Evolutionary conservation across 371 early-diverging fungal genomes (phyloP).

Genomic region (Gilbertella persicaria): DNA sequence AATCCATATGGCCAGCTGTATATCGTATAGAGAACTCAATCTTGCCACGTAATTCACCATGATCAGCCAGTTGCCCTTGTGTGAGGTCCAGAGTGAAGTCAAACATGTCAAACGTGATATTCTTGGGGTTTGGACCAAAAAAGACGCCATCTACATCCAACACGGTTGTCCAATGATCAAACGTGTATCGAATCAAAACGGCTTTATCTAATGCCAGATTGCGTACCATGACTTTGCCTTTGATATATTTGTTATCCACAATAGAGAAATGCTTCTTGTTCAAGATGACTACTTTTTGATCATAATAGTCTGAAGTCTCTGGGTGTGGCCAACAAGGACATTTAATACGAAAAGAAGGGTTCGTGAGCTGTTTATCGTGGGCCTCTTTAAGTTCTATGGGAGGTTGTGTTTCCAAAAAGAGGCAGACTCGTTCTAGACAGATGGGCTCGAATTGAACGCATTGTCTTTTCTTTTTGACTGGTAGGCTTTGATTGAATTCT

Average conservation of each 20-base stretch:
- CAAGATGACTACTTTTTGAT: conserved; percentile 16
- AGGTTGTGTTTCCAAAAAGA: conserved; percentile 49
- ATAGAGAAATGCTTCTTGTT: conserved; percentile 24
- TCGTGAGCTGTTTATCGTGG: conserved; percentile 10
- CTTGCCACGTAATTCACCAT: conserved; percentile 25
- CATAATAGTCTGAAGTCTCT: conserved; percentile 3
- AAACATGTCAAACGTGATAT: conserved; percentile 25
- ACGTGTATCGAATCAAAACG: conserved; percentile 64
- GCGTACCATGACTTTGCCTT: conserved; percentile 64
- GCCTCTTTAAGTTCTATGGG: conserved; percentile 41
- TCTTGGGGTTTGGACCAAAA: conserved; percentile 35
- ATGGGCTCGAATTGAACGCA: conserved; percentile 60
- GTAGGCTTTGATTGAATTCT: conserved; percentile 3
- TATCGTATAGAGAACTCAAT: conserved; percentile 28
- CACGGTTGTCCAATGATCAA: conserved; percentile 63
- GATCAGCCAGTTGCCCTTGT: conserved; percentile 16
- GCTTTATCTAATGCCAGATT: conserved; percentile 75
- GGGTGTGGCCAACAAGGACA: conserved; percentile 20
- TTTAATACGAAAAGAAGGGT: conserved; percentile 17
- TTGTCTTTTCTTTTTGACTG: conserved; percentile 17
- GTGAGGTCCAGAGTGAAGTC: conserved; percentile 25
- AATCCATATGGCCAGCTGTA: conserved; percentile 56
- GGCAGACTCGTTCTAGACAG: conserved; percentile 53
- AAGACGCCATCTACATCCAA: conserved; percentile 58
- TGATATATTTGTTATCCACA: conserved; percentile 40